Conservation (phyloP, 192 early-diverging fungal species). For the Umbelopsis vinacea region DNA sequence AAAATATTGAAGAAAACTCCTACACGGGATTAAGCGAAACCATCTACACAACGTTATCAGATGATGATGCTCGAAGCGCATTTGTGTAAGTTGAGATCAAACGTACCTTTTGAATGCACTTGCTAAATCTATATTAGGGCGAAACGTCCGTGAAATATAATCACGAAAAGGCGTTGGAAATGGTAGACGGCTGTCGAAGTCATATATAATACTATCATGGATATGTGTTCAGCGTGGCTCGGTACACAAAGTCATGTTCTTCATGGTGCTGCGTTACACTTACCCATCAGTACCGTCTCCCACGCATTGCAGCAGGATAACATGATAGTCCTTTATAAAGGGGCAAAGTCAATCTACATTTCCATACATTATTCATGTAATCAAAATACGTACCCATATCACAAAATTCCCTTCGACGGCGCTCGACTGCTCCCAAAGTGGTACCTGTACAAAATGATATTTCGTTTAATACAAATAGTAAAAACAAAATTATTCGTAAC, state of each 20-base stretch:
- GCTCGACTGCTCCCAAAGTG: conserved; percentile 28
- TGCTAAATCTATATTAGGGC: conserved; percentile 3
- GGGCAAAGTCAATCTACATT: too few relatives aligned
- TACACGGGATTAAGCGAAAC: conserved; percentile 26
- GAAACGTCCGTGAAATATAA: conserved; percentile 19
- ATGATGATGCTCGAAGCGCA: not conserved
- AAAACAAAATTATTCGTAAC: not conserved
- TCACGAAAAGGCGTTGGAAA: conserved; percentile 22
- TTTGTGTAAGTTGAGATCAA: not conserved
- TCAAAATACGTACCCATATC: conserved; percentile 25
- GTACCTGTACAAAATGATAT: conserved; percentile 18
- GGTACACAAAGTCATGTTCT: too few relatives aligned
- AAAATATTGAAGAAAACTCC: conserved; percentile 21
- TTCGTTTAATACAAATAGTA: not conserved
- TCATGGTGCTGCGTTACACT: not conserved
- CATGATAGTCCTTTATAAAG: conserved; percentile 30
- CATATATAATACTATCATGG: conserved; percentile 16
- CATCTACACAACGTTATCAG: not conserved
- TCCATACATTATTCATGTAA: not conserved
- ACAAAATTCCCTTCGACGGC: conserved; percentile 13
- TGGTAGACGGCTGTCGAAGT: conserved; percentile 23
- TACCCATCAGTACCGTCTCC: conserved; percentile 10
- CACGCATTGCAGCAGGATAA: conserved; percentile 16
- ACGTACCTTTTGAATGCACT: conserved; percentile 26
- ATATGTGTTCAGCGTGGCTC: not conserved